Percentiles rank a stretch among this genome's conserved stretches.
Evolutionary conservation across 768 basidiomycete genomes (phyloP).

Genomic region (Lanmaoa pseudosensibilis): DNA sequence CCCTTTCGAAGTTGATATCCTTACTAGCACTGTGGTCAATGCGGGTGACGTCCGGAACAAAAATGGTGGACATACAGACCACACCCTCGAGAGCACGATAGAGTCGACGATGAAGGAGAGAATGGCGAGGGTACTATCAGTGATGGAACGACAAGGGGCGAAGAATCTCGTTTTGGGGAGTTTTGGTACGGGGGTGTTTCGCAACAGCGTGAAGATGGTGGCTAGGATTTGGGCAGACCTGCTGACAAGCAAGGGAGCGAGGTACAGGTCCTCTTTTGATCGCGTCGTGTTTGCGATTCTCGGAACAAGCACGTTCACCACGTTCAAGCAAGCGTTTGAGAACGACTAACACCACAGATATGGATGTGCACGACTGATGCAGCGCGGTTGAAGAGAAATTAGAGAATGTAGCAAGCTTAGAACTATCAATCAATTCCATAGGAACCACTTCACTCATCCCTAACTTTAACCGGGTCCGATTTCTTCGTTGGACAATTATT

Average conservation of each 20-base stretch:
- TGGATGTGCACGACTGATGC: neutral
- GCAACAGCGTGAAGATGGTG: conserved; percentile 57
- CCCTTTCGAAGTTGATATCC: conserved; percentile 61
- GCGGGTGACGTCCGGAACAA: conserved; percentile 50
- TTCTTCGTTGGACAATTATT: no score
- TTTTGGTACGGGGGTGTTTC: conserved; percentile 79
- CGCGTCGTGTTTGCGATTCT: conserved; percentile 68
- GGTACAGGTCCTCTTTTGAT: conserved; percentile 61
- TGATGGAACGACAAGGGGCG: conserved; percentile 63
- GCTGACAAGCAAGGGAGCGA: conserved; percentile 45
- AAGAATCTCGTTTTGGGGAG: conserved; percentile 66
- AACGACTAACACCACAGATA: neutral
- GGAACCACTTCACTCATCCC: no score
- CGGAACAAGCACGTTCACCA: conserved; percentile 47
- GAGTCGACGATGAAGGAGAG: conserved; percentile 62
- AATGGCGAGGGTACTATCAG: conserved; percentile 63
- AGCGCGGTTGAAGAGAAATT: neutral
- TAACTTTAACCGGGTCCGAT: no score
- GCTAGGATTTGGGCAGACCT: conserved; percentile 67
- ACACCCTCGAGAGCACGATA: conserved; percentile 40
- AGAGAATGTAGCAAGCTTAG: neutral
- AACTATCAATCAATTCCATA: neutral
- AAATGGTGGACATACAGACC: conserved; percentile 3
- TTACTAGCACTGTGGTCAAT: conserved; percentile 77
- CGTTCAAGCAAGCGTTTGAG: conserved; percentile 41